These are phyloP conservation scores for Avena sativa DNA, from an alignment of 176 grass and related monocot species.

Conservation along the genomic window DNA sequence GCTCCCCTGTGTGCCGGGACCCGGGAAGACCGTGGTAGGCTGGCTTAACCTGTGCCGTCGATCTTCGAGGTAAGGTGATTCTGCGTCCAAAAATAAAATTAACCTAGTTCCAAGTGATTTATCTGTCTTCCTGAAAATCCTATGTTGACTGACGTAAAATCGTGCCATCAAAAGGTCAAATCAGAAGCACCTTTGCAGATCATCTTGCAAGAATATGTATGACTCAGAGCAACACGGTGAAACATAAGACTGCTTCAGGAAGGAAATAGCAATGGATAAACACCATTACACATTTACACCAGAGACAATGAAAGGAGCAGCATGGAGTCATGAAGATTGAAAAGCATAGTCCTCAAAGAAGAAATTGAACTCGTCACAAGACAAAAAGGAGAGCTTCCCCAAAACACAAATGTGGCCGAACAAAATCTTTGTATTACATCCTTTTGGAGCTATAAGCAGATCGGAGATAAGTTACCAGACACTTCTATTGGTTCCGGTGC, in stretches of 20 bases:
- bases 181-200: neutral
- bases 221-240: neutral
- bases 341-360: neutral
- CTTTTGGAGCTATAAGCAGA: slow-evolving; percentile 46
- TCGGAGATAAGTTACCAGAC: slow-evolving; percentile 37
- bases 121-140: neutral
- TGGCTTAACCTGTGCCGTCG: neutral
- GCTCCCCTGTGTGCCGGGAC: neutral
- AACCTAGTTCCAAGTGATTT: neutral
- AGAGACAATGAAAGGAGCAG: neutral
- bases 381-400: neutral
- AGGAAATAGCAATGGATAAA: neutral
- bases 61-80: neutral
- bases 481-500: slow-evolving; percentile 38
- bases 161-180: neutral
- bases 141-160: neutral
- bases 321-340: neutral
- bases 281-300: neutral
- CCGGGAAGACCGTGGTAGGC: neutral
- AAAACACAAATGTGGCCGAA: slow-evolving; percentile 26
- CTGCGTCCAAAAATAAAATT: neutral
- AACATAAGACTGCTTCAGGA: neutral
- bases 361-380: neutral
- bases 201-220: neutral
- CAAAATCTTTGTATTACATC: slow-evolving; percentile 44